Base-by-base conservation (phyloP, 1,139 yeast genomes). In the Suhomyces anneliseae region DNA sequence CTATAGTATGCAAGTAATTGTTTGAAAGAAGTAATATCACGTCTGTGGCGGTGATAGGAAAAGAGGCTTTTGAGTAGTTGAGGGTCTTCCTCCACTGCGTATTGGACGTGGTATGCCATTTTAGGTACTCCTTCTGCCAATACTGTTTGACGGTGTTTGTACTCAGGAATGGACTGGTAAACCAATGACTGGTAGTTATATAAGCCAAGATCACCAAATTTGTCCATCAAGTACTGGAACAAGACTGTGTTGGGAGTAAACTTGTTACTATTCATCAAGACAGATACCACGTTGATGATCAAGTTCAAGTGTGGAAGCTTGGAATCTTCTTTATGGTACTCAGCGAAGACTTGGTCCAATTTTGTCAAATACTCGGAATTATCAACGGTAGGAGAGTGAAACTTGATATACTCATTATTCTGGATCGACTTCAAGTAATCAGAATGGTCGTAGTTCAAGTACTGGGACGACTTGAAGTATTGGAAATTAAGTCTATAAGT, bases 401-500 rank as follows among this genome's bases (percentile, higher is more conserved):
- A 68, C 12, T 44, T 42, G 3, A 65, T 47, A 10, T 54, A 53
- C 15, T 52, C 50, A 6, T 43, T 37, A 7, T 56, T 53, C 37
- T 55, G 59, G 6, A 63, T 51, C 29, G 46, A 45, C n/a, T 46
- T 54, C 6, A 56, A 38, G 10, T 62, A 58, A 45, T 68, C 72
- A 1, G 67, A 57, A 38, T 60, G 58, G 15, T 68, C 63, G 44
- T 69, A 68, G 44, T 66, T 71, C 29, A 70, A 55, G 54, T 61
- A 61, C 34, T 69, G 68, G 0, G 70, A 68, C 2, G 76, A 66
- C 45, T 68, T 69, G 54, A 56, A 61, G 45, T 64, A 50, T 38
- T 53, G 51, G 51, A 65, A 66, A 26, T 59, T 53, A 8, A 52
- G 48, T 36, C 74, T 47, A 42, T 56, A 58, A 11, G 55, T 50